Evolutionary conservation across 305 asterid species (phyloP), one percentile per base, ranked within the genome.

Genomic region (Fraxinus ornus): DNA sequence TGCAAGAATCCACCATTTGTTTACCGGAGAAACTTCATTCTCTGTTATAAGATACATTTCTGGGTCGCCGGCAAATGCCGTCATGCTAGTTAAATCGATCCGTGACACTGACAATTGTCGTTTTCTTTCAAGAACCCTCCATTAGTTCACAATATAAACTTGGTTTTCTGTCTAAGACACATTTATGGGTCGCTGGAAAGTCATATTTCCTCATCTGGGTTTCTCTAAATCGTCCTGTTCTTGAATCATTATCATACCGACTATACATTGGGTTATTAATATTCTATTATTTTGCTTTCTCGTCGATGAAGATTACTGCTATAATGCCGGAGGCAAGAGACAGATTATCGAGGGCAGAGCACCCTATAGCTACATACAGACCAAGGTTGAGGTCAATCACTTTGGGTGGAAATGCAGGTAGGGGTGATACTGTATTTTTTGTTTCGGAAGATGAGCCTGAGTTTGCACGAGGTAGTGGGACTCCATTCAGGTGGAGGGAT

Each of bases 301-400:
- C 10, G 5, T 32, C 30, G 9, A 32, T 36, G 71, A 17, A 88
- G 83, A 68, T 35, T 77, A 71, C 75, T 83, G 70, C 60, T 22
- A 84, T 71, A 85, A 91, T 93, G 97, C 82, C 97, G 39, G 92
- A 88, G 73, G 83, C 87, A 32, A 89, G 97, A 81, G 94, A 93
- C 80, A 81, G 94, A 74, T 26, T 88, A 30, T 80, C 89, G 5
- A 83, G 90, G 81, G 84, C 80, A 2, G 91, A 80, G 17, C 89
- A 89, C 17, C 39, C 80, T 4, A 36, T 88, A 2, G 85, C 75
- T 36, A 12, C 80, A 9, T 89, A 83, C 81, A 83, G 78, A 49
- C 85, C 86, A 3, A 76, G 90, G 68, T 82, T 84, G 85, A 85
- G 70, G 30, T 41, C 84, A 17, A 70, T 81, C 76, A 17, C 12